Conservation (phyloP, 768 basidiomycete genomes). For the Collybia mongolica region DNA sequence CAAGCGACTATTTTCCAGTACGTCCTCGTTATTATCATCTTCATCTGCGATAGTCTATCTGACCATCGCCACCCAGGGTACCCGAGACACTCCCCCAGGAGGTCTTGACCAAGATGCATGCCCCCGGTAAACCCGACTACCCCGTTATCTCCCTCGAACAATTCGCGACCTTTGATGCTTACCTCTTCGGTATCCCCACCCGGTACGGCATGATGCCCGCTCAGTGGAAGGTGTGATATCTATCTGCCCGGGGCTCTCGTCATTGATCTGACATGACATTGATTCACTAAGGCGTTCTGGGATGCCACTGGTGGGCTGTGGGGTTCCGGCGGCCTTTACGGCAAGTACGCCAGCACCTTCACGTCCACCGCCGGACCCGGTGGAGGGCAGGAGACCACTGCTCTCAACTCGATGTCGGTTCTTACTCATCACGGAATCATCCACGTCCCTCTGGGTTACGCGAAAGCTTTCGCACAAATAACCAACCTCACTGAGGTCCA, state of each 20-base stretch:
- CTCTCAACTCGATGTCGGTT: conserved; percentile 49
- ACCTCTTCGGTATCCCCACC: conserved; percentile 75
- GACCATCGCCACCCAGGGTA: conserved; percentile 42
- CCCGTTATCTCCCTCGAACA: conserved; percentile 58
- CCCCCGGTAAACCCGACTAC: conserved; percentile 69
- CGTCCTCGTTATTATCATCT: conserved; percentile 13
- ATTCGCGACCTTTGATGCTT: conserved; percentile 64
- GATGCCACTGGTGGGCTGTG: conserved; percentile 74
- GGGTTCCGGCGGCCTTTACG: conserved; percentile 55
- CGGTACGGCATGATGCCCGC: conserved; percentile 81
- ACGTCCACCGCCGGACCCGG: conserved; percentile 72
- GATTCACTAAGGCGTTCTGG: conserved; percentile 60
- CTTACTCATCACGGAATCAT: conserved; percentile 72
- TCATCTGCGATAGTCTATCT: background rate
- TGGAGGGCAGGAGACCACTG: conserved; percentile 77
- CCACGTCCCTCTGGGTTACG: conserved; percentile 74
- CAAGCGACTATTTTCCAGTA: conserved; percentile 54
- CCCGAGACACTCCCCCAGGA: conserved; percentile 76
- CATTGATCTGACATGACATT: background rate
- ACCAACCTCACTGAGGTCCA: conserved; percentile 50
- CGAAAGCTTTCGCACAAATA: conserved; percentile 37
- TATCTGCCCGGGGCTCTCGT: background rate
- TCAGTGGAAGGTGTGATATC: conserved; percentile 64
- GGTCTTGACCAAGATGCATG: conserved; percentile 65
- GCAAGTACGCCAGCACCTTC: conserved; percentile 77